Evolutionary conservation across 2,329 filamentous ascomycete genomes (phyloP).

Genomic region (Bertia moriformis): DNA sequence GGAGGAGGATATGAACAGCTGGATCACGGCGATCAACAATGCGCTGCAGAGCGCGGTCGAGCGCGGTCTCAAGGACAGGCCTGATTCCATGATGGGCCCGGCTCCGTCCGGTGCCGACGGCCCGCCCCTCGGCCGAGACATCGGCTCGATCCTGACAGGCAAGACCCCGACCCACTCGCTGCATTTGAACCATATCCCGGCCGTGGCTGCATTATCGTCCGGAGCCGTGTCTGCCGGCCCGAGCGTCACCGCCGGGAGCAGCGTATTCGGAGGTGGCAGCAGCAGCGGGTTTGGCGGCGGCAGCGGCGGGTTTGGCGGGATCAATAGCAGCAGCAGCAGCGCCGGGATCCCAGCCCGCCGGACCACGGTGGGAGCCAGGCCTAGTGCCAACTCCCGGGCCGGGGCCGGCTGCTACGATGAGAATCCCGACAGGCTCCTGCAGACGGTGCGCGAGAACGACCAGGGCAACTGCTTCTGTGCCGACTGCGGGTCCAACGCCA

Average conservation of each 20-base stretch:
- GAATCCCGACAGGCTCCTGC: conserved; percentile 70
- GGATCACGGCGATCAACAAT: conserved; percentile 94
- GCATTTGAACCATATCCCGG: neutral
- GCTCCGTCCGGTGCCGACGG: conserved; percentile 26
- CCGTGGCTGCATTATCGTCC: no score
- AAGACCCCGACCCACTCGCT: conserved; percentile 55
- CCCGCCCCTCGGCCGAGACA: conserved; percentile 60
- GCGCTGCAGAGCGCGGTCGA: conserved; percentile 92
- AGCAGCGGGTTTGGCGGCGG: conserved; percentile 34
- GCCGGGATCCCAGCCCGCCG: conserved; percentile 59
- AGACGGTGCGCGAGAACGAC: conserved; percentile 76
- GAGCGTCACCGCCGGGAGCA: no score
- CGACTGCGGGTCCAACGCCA: conserved; percentile 79
- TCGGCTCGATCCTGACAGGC: conserved; percentile 81
- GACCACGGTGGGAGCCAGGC: conserved; percentile 74
- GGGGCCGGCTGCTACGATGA: conserved; percentile 65
- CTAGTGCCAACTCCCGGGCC: conserved; percentile 57
- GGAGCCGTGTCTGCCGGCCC: no score
- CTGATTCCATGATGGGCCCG: conserved; percentile 17
- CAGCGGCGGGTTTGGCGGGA: conserved; percentile 31
- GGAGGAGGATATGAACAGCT: conserved; percentile 93
- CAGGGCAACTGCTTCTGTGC: conserved; percentile 89
- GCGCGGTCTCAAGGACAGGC: conserved; percentile 43
- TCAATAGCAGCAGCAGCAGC: conserved; percentile 27
- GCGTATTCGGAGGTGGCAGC: no score